Base-by-base conservation (phyloP, 179 eudicot species). In the Gypsophila paniculata region DNA sequence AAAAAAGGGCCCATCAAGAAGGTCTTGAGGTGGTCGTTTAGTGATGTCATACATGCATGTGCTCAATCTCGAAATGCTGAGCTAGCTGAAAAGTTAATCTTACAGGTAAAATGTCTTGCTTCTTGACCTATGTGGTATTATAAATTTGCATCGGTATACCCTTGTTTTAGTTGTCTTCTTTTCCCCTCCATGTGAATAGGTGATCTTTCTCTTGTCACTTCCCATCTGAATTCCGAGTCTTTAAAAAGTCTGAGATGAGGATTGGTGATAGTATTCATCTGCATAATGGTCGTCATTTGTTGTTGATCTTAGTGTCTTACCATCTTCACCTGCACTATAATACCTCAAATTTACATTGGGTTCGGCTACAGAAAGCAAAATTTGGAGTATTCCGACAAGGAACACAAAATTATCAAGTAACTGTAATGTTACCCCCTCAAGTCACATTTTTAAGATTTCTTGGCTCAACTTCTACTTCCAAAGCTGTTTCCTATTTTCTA, bases 21-120 rank as follows among this genome's bases (percentile, higher is more conserved):
- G 76, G 29, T 91, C 18, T 79, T 94, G 84, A 84, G 86, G 76
- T 81, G 85, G 88, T 88, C 97, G 48, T 91, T 88, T 71, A 86
- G 61, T 82, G 89, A 85, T 77, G 78, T 94, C 62, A 81, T 94
- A 80, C 87, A 80, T 75, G 80, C 90, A 64, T 91, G 97, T 81
- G 90, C 85, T 72, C 77, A 51, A 23, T 32, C 76, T 53, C 57
- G 15, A 69, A 84, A 91, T 64, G 72, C 46, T 69, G 51, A 26
- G 63, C 79, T 91, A 77, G 94, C 94, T 67, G 89, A 88, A 79
- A 82, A 83, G 71, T 84, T 94, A 78, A 53, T 94, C 70, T 51
- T 72, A 77, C 98, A 91, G 98, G 98, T 93, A 85, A 49, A 32
- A 19, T 70, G 49, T 73, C 60, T 22, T 62, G 26, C 15, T 65